A percentile compares a stretch with the other conserved stretches of the same genome.
Evolutionary conservation across 2,329 filamentous ascomycete genomes (phyloP).

Genomic region (Zasmidium angulare): DNA sequence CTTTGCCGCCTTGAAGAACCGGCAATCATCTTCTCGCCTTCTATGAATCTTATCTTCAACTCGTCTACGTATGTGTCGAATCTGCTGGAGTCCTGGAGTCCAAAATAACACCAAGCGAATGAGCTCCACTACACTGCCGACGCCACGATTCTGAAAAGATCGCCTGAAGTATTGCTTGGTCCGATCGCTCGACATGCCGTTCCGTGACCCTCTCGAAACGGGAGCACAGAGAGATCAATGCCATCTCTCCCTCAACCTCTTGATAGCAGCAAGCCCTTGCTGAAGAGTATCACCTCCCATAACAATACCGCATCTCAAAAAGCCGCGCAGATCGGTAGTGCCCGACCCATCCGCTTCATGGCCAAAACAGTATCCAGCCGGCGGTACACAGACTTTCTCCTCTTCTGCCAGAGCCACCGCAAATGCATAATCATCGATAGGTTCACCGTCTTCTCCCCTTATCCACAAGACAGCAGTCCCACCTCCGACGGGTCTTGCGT

Average conservation of each 20-base stretch:
- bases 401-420: conserved; percentile 5
- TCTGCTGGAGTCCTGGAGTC: too few relatives aligned
- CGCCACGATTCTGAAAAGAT: too few relatives aligned
- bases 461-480: neutral
- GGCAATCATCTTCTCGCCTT: too few relatives aligned
- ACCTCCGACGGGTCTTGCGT: neutral
- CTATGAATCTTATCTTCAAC: too few relatives aligned
- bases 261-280: conserved; percentile 28
- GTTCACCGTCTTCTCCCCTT: neutral
- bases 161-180: too few relatives aligned
- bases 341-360: conserved; percentile 7
- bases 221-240: neutral
- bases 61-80: too few relatives aligned
- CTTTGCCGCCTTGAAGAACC: too few relatives aligned
- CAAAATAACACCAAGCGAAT: too few relatives aligned
- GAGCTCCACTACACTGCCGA: too few relatives aligned
- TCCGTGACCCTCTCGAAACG: too few relatives aligned
- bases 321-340: conserved; percentile 4
- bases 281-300: conserved; percentile 11
- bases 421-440: conserved; percentile 6
- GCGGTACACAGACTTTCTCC: conserved; percentile 8
- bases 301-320: conserved; percentile 9
- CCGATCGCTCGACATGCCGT: too few relatives aligned
- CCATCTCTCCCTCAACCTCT: neutral
- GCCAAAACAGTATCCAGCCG: conserved; percentile 7